phyloP scores from a whole-genome alignment of 2,329 filamentous ascomycete genomes.

The Cadophora gregata region DNA sequence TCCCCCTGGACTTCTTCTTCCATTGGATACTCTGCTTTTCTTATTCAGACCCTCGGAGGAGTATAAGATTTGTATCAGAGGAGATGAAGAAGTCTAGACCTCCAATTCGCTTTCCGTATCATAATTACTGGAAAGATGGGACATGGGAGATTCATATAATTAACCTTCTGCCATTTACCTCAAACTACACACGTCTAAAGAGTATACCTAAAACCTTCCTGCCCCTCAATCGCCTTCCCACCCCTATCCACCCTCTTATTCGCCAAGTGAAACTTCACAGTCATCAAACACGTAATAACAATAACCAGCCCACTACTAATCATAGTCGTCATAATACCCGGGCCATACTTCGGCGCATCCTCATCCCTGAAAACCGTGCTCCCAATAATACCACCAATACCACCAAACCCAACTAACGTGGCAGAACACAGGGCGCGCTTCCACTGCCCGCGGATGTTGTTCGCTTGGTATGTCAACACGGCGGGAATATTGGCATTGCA shows the following conservation, averaged over 20 bases:
- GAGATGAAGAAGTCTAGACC: too few relatives aligned
- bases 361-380: slow-evolving; percentile 71
- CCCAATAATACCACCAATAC: slow-evolving; percentile 79
- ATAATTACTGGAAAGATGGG: too few relatives aligned
- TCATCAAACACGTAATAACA: slow-evolving; percentile 38
- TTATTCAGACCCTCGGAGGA: too few relatives aligned
- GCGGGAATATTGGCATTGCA: slow-evolving; percentile 77
- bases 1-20: too few relatives aligned
- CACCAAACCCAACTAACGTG: slow-evolving; percentile 76
- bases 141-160: too few relatives aligned
- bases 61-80: too few relatives aligned
- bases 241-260: slow-evolving; percentile 46
- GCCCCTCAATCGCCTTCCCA: slow-evolving; percentile 45
- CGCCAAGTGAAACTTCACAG: slow-evolving; percentile 41
- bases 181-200: slow-evolving; percentile 5
- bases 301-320: slow-evolving; percentile 40
- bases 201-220: slow-evolving; percentile 46
- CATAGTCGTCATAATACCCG: slow-evolving; percentile 38
- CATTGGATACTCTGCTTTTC: too few relatives aligned
- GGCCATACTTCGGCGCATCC: slow-evolving; percentile 58
- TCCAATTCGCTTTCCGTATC: too few relatives aligned
- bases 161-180: too few relatives aligned
- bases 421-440: slow-evolving; percentile 82
- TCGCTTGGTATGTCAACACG: slow-evolving; percentile 80
- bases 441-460: slow-evolving; percentile 83